These are phyloP conservation scores for Mikania micrantha DNA, from an alignment of 129 eudicot genomes.

Conservation along the genomic window DNA sequence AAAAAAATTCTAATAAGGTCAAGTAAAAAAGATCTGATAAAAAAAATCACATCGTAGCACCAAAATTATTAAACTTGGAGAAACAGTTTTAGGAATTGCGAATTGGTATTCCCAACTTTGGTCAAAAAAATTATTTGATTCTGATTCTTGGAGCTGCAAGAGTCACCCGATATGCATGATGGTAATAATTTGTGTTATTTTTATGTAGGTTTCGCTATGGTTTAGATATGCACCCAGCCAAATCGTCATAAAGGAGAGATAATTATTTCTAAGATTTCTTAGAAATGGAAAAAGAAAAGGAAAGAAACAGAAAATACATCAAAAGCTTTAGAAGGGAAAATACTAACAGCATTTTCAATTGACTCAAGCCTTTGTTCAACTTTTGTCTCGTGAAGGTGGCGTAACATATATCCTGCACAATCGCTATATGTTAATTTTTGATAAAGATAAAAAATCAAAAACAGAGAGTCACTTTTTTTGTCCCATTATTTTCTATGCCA, in stretches of 20 bases:
- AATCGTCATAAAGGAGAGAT: background rate
- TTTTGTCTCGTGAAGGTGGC: constrained; percentile 69
- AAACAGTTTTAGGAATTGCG: background rate
- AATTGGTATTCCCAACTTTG: background rate
- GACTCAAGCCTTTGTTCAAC: constrained; percentile 78
- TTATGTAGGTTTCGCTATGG: background rate
- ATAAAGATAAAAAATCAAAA: background rate
- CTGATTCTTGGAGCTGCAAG: background rate
- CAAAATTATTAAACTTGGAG: background rate
- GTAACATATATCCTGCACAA: constrained; percentile 74
- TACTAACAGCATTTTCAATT: constrained; percentile 81
- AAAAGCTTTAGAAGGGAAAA: constrained; percentile 1
- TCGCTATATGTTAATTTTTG: background rate
- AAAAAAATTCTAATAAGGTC: background rate
- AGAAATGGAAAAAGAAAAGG: background rate
- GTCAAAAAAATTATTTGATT: background rate
- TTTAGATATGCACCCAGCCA: background rate
- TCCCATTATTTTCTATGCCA: background rate
- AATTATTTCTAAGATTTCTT: background rate
- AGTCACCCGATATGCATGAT: background rate
- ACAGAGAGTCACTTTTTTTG: background rate
- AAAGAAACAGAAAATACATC: background rate
- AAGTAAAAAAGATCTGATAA: background rate
- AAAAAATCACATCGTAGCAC: background rate
- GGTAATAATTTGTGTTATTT: background rate